Conservation (phyloP, 2,329 filamentous ascomycete species). For the Cladosporium sp. region DNA sequence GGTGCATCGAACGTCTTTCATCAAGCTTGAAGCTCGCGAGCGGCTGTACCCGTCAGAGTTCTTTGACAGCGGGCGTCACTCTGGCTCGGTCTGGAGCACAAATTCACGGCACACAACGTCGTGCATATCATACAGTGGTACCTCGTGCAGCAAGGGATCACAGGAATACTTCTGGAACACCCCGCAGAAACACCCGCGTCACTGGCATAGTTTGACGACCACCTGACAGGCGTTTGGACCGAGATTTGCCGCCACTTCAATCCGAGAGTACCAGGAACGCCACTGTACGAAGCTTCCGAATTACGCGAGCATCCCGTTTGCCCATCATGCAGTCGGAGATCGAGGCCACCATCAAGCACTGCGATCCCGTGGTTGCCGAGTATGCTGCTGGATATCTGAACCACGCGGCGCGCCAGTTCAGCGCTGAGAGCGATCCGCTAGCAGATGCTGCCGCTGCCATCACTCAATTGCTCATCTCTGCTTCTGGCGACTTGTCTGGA, state of each 20-base stretch:
- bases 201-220: neutral
- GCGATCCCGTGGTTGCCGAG: constrained; percentile 35
- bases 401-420: constrained; percentile 83
- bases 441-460: constrained; percentile 79
- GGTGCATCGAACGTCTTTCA: too few species aligned
- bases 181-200: neutral
- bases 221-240: constrained; percentile 1
- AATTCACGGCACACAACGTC: constrained; percentile 2
- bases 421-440: constrained; percentile 73
- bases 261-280: constrained; percentile 2
- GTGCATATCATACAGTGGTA: constrained; percentile 1
- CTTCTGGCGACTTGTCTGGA: constrained; percentile 74
- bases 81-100: neutral
- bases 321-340: constrained; percentile 35
- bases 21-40: too few species aligned
- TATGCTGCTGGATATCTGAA: constrained; percentile 76
- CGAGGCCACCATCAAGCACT: constrained; percentile 31
- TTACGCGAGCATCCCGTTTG: neutral
- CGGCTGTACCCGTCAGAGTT: too few species aligned
- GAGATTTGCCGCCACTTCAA: constrained; percentile 1
- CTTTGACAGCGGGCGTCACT: too few species aligned
- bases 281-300: constrained; percentile 5
- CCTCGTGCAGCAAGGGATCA: neutral
- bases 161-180: constrained; percentile 7
- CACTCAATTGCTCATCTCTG: constrained; percentile 84